These are phyloP conservation scores for Leccinum subtestaceum DNA, from an alignment of 768 basidiomycete species.

Conservation along the genomic window DNA sequence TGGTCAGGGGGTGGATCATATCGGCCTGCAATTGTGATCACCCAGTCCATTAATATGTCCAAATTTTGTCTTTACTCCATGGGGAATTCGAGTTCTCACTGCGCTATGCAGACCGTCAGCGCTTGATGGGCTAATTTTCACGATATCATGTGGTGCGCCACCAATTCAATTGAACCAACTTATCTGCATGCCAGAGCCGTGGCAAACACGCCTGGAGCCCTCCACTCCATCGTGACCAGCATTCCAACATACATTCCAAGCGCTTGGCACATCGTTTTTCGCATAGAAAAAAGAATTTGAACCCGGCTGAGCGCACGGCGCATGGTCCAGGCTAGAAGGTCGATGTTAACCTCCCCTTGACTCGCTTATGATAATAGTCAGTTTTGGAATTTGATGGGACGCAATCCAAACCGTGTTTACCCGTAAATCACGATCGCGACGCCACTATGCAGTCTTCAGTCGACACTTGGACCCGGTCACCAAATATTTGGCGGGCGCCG, in stretches of 20 bases:
- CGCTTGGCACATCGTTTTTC: neutral
- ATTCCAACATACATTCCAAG: neutral
- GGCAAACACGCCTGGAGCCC: neutral
- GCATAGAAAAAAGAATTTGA: neutral
- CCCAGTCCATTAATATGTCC: neutral
- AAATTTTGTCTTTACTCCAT: neutral
- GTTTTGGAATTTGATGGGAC: neutral
- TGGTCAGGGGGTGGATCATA: neutral
- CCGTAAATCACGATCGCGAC: neutral
- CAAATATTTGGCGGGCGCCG: conserved; percentile 3
- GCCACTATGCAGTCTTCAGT: neutral
- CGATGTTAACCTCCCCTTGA: too few relatives aligned
- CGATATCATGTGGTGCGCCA: neutral
- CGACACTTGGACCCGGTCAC: neutral
- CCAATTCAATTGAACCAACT: neutral
- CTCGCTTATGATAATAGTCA: neutral
- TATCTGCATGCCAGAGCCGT: neutral
- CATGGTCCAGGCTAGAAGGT: neutral
- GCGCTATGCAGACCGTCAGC: neutral
- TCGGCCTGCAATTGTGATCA: neutral
- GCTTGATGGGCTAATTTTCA: neutral
- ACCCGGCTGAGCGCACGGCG: neutral
- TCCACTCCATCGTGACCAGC: neutral
- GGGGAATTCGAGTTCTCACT: neutral
- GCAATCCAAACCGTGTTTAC: neutral